A percentile compares a stretch with the other conserved stretches of the same genome.
Evolutionary conservation across 257 asterid genomes (phyloP).

Genomic region (Solanum appendiculatum): DNA sequence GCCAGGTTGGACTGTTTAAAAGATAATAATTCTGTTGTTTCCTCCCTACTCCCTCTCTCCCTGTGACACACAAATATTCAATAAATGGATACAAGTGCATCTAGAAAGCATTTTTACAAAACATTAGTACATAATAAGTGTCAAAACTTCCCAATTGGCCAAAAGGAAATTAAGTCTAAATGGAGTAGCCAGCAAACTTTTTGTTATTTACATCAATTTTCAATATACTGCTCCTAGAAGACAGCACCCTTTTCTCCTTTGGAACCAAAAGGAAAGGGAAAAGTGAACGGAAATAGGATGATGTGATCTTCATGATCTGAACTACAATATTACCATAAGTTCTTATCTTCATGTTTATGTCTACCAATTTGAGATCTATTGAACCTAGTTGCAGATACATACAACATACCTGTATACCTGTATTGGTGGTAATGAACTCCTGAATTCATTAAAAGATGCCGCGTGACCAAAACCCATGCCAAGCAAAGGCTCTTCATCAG

Average conservation of each 20-base stretch:
- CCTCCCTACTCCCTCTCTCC: background rate
- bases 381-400: background rate
- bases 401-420: conserved; percentile 65
- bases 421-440: conserved; percentile 24
- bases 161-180: background rate
- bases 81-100: background rate
- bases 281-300: background rate
- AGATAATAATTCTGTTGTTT: background rate
- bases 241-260: background rate
- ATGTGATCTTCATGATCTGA: background rate
- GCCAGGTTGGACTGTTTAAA: background rate
- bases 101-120: background rate
- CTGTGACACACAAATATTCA: background rate
- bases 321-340: background rate
- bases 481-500: conserved; percentile 30
- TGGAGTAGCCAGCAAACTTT: background rate
- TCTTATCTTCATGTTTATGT: background rate
- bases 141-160: background rate
- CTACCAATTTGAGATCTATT: background rate
- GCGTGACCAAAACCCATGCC: conserved; percentile 30
- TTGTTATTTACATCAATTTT: background rate
- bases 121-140: background rate
- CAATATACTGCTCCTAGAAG: background rate
- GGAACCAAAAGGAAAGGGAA: background rate
- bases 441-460: conserved; percentile 31